Evolutionary conservation across 2,329 filamentous ascomycete genomes (phyloP).

Genomic region (Cercospora citrullina): DNA sequence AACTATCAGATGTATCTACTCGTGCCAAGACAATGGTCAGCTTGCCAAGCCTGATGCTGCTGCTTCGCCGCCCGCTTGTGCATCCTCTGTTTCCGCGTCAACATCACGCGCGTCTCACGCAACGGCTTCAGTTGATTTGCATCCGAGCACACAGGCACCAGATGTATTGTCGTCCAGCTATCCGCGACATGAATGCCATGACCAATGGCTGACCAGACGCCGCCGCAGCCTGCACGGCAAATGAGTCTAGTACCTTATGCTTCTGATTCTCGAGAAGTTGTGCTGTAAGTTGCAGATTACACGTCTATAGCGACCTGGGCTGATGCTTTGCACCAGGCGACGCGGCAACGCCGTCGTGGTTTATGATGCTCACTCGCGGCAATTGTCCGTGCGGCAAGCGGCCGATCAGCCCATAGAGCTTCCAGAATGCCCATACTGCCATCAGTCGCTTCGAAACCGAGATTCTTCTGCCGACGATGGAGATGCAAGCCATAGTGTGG

Average conservation of each 20-base stretch:
- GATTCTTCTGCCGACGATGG: constrained; percentile 35
- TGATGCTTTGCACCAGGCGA: constrained; percentile 59
- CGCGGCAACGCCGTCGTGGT: constrained; percentile 92
- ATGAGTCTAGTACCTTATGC: constrained; percentile 78
- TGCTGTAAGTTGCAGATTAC: constrained; percentile 63
- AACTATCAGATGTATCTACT: neutral
- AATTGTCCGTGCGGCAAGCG: constrained; percentile 75
- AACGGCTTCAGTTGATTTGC: neutral
- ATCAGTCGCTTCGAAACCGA: constrained; percentile 61
- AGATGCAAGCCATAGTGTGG: constrained; percentile 42
- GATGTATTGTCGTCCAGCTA: neutral
- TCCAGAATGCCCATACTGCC: constrained; percentile 85
- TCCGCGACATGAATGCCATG: constrained; percentile 5
- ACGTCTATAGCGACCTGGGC: constrained; percentile 6
- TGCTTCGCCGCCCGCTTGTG: neutral
- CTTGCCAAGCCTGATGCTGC: neutral
- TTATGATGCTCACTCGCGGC: constrained; percentile 79
- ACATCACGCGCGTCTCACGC: constrained; percentile 4
- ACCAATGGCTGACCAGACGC: constrained; percentile 38
- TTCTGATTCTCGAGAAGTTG: constrained; percentile 71
- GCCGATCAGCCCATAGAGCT: constrained; percentile 57
- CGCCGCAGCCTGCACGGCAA: constrained; percentile 37
- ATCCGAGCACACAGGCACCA: neutral
- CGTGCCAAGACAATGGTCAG: neutral
- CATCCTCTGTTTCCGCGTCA: neutral